These are phyloP conservation scores for Moniliella sp. DNA, from an alignment of 1,284 basidiomycete species.

Conservation along the genomic window DNA sequence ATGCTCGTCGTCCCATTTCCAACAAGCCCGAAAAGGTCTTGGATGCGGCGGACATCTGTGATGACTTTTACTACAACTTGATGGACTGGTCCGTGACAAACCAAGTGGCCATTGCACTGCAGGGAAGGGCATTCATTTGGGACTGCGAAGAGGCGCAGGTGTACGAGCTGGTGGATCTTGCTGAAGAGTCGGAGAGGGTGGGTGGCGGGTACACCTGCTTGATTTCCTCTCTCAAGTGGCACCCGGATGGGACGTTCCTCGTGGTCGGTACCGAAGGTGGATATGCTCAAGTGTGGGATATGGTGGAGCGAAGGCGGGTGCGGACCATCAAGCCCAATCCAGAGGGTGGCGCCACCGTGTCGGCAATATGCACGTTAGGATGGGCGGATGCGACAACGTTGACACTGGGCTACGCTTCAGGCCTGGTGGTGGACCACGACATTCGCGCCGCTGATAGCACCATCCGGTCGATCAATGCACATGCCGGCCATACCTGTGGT, in stretches of 20 bases:
- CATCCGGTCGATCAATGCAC: slow-evolving; percentile 22
- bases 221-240: slow-evolving; percentile 63
- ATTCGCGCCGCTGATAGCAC: slow-evolving; percentile 20
- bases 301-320: slow-evolving; percentile 55
- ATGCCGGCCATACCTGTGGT: slow-evolving; percentile 24
- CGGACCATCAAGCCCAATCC: slow-evolving; percentile 41
- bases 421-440: slow-evolving; percentile 29
- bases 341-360: slow-evolving; percentile 21
- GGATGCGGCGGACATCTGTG: slow-evolving; percentile 78
- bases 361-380: slow-evolving; percentile 13
- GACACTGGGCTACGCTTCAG: slow-evolving; percentile 21
- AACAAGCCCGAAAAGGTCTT: slow-evolving; percentile 70
- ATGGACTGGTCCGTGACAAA: slow-evolving; percentile 72
- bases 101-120: slow-evolving; percentile 59
- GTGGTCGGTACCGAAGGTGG: slow-evolving; percentile 67
- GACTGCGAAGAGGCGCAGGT: slow-evolving; percentile 71
- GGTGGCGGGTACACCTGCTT: slow-evolving; percentile 29
- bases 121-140: slow-evolving; percentile 69
- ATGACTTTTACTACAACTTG: slow-evolving; percentile 93
- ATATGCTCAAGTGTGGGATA: slow-evolving; percentile 86
- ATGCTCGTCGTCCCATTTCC: slow-evolving; percentile 40
- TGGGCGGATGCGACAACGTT: slow-evolving; percentile 29
- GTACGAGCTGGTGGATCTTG: slow-evolving; percentile 40
- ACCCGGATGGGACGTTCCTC: slow-evolving; percentile 63
- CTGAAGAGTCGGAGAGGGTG: slow-evolving; percentile 20